Base-by-base conservation (phyloP, 2,329 filamentous ascomycete genomes). In the Fusarium pilosicola region DNA sequence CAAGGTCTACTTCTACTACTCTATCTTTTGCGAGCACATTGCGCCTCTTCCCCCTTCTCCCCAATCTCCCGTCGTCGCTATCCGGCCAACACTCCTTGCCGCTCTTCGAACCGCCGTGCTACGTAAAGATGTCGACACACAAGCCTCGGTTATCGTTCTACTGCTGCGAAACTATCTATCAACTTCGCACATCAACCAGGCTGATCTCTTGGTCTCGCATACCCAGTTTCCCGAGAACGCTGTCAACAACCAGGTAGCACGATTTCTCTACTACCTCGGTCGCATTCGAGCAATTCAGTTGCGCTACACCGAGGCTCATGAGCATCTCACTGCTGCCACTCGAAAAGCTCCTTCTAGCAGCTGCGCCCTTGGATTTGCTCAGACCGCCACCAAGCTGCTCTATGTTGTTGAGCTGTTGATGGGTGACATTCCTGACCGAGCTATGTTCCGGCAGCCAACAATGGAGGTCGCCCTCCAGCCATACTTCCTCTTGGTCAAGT, bases 1-100 rank as follows among this genome's bases (percentile, higher is more conserved):
- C 74, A 97, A 97, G 84, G 95, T 96, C 73, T 99, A 98, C 88
- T 98, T 98, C 85, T 99, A 99, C 88, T 97, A 94, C 85, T 94
- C 94, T 30, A 88, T 98, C 78, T 98, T 98, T 87, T 94, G 93
- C 85, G 96, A 99, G 88, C 92, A 97, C 83, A 89, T 97, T 71
- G 90, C 91, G 69, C 95, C 96, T 28, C 90, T 96, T 72, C 94
- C 96, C 49, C 95, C 96, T 30, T 98, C 95, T 59, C 93, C 94
- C 63, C 92, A 94, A 79, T 97, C 95, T 12, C 93, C 95, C 7
- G 90, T 97, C 75, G 93, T 98, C 70, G 88, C 92, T 45, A 95
- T 97, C 79, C 93, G 96, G 68, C 94, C 95, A 63, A 92, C 91
- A 72, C 89, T 99, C 57, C 90, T 99, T 62, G 91, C 94, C 61